These are phyloP conservation scores for Phytophthora aleatoria DNA, from an alignment of 352 stramenopile species.

Conservation along the genomic window DNA sequence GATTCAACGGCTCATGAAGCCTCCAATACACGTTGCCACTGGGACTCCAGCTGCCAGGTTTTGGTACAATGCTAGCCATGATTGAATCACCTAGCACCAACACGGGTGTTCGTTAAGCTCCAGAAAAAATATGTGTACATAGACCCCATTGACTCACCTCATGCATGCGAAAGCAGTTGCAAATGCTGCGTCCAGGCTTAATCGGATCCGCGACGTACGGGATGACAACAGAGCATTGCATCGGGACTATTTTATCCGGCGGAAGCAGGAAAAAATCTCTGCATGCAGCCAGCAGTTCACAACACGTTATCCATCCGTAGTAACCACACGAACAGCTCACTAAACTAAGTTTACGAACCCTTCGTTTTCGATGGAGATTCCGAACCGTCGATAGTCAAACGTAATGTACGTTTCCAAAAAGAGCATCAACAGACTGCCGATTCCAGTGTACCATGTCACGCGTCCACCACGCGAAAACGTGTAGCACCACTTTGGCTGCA, in stretches of 20 bases:
- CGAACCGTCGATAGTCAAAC: conserved; percentile 85
- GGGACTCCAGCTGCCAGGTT: conserved; percentile 38
- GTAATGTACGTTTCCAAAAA: conserved; percentile 87
- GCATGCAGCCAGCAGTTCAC: not conserved
- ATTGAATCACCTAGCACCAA: conserved; percentile 42
- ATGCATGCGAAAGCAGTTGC: conserved; percentile 84
- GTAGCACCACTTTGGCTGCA: conserved; percentile 57
- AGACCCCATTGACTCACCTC: conserved; percentile 42
- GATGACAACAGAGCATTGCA: conserved; percentile 47
- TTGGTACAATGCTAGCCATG: conserved; percentile 50
- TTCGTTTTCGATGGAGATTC: conserved; percentile 72
- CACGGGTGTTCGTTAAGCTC: not conserved
- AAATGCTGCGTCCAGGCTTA: conserved; percentile 65
- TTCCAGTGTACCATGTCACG: conserved; percentile 67
- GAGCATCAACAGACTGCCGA: conserved; percentile 75
- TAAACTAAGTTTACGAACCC: conserved; percentile 45
- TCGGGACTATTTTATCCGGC: conserved; percentile 41
- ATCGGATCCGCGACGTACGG: conserved; percentile 83
- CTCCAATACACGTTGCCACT: conserved; percentile 30
- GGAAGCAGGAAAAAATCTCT: conserved; percentile 80
- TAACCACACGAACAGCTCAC: not conserved
- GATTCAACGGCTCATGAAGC: conserved; percentile 18
- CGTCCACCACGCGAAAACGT: conserved; percentile 68
- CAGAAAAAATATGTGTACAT: not conserved
- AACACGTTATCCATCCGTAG: not conserved